These are phyloP conservation scores for Talaromyces trachyspermus DNA, from an alignment of 495 filamentous ascomycete species.

Conservation along the genomic window DNA sequence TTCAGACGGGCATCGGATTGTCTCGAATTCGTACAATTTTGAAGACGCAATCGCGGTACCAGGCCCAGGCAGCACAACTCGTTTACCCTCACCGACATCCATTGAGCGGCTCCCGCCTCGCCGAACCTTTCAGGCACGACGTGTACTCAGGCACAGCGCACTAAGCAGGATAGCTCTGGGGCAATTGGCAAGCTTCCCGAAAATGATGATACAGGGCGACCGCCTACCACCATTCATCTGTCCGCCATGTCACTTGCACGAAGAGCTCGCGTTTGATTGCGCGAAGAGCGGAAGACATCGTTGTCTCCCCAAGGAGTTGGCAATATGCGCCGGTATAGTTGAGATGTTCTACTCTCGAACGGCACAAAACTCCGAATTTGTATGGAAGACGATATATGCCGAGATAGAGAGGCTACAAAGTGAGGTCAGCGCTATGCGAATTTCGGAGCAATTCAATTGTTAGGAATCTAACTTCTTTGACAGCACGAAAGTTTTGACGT, in stretches of 20 bases:
- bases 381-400: conserved; percentile 6
- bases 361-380: conserved; percentile 5
- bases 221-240: conserved; percentile 7
- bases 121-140: neutral
- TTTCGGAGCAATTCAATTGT: no score
- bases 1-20: neutral
- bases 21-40: neutral
- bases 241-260: conserved; percentile 4
- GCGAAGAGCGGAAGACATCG: neutral
- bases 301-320: conserved; percentile 3
- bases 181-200: conserved; percentile 1
- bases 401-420: conserved; percentile 2
- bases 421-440: neutral
- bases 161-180: conserved; percentile 1
- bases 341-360: conserved; percentile 8
- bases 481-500: conserved; percentile 5
- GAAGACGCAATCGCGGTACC: neutral
- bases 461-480: neutral
- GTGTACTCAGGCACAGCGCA: neutral
- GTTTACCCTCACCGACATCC: neutral
- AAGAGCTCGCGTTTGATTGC: conserved; percentile 6
- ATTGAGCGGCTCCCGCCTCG: neutral
- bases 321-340: conserved; percentile 7
- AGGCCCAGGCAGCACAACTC: neutral
- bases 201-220: conserved; percentile 6